These are phyloP conservation scores for Diaporthe caulivora DNA, from an alignment of 2,329 filamentous ascomycete species.

Conservation along the genomic window DNA sequence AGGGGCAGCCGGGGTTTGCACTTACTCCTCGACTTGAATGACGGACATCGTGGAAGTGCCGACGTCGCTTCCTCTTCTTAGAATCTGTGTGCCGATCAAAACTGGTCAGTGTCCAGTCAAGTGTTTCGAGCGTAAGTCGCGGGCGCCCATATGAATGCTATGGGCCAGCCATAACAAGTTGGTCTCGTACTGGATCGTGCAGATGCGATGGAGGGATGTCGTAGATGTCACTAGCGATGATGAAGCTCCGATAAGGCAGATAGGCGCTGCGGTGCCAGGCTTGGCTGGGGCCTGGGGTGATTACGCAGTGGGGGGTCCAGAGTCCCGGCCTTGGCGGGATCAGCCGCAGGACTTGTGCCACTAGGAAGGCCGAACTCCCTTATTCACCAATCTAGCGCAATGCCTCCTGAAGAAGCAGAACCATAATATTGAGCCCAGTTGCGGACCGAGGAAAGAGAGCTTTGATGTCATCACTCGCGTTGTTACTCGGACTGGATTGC, in stretches of 20 bases:
- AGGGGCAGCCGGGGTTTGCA: background rate
- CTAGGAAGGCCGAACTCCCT: no score
- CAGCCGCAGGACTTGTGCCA: background rate
- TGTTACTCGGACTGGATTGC: background rate
- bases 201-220: background rate
- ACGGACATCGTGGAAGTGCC: slow-evolving; percentile 53
- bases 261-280: background rate
- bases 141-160: background rate
- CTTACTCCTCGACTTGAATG: slow-evolving; percentile 59
- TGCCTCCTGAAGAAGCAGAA: no score
- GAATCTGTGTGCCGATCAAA: background rate
- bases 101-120: background rate
- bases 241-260: slow-evolving; percentile 23
- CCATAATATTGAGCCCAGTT: background rate
- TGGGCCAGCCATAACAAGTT: slow-evolving; percentile 33
- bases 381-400: no score
- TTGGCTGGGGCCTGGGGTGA: slow-evolving; percentile 9
- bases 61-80: background rate
- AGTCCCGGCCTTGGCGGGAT: slow-evolving; percentile 17
- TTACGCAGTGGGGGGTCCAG: background rate
- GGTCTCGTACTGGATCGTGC: background rate
- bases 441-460: background rate
- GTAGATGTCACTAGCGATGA: background rate
- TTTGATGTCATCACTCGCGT: background rate
- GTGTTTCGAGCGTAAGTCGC: background rate